Evolutionary conservation across 2,329 filamentous ascomycete species (phyloP).

Genomic region (Zasmidium cellare): DNA sequence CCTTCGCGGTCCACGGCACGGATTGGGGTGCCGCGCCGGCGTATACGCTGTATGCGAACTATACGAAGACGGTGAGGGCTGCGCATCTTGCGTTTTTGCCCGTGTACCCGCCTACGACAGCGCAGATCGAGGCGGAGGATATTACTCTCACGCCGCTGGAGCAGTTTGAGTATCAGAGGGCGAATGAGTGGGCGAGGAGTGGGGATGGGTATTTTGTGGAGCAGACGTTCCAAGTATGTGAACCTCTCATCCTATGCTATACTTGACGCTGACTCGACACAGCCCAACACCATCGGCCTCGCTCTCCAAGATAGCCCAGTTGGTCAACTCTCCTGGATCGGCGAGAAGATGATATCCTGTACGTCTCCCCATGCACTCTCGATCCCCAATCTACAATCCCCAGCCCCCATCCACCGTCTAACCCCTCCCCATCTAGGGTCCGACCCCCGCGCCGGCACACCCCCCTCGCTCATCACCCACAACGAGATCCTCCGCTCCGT

Average conservation of each 20-base stretch:
- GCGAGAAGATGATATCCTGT: constrained; percentile 36
- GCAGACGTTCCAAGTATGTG: constrained; percentile 15
- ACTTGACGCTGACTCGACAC: neutral
- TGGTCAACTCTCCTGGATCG: constrained; percentile 46
- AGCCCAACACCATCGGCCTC: constrained; percentile 42
- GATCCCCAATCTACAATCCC: neutral
- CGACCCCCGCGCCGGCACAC: constrained; percentile 27
- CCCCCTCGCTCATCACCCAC: constrained; percentile 22
- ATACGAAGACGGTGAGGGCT: constrained; percentile 37
- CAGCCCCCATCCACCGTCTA: no score
- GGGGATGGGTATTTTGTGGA: constrained; percentile 19
- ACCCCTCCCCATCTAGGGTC: constrained; percentile 21
- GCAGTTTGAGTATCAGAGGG: constrained; percentile 29
- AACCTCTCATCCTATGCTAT: neutral
- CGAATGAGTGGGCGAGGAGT: constrained; percentile 39
- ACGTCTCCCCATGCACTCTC: neutral
- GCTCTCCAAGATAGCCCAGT: constrained; percentile 44
- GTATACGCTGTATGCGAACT: constrained; percentile 38
- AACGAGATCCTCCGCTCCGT: constrained; percentile 30
- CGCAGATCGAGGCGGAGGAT: constrained; percentile 31
- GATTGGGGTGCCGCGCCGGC: constrained; percentile 44
- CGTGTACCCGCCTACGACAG: constrained; percentile 31
- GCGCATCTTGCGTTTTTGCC: constrained; percentile 42
- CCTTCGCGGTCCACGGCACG: constrained; percentile 40
- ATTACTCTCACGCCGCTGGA: constrained; percentile 23